phyloP scores from a whole-genome alignment of 1,284 basidiomycete genomes.

The Trametes polyzona region DNA sequence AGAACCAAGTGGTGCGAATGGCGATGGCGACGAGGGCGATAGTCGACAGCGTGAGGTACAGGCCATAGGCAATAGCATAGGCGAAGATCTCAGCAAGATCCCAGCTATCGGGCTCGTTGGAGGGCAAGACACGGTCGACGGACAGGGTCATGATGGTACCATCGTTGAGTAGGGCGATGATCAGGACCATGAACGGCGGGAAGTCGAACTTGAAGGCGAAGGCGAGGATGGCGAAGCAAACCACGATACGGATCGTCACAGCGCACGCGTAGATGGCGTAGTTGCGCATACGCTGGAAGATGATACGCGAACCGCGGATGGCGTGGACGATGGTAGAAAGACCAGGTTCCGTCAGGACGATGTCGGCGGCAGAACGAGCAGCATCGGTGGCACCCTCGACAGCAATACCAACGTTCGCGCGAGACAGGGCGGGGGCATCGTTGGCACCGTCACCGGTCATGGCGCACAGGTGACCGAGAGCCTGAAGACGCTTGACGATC shows the following conservation, averaged over 20 bases:
- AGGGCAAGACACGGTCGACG: slow-evolving; percentile 95
- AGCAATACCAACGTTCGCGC: slow-evolving; percentile 96
- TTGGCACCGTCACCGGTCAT: slow-evolving; percentile 99
- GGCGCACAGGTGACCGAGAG: slow-evolving; percentile 85
- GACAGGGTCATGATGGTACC: slow-evolving; percentile 99
- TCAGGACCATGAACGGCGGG: slow-evolving; percentile 99
- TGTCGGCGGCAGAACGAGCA: slow-evolving; percentile 94
- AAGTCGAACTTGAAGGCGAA: slow-evolving; percentile 98
- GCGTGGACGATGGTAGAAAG: slow-evolving; percentile 96
- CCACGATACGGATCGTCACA: slow-evolving; percentile 97
- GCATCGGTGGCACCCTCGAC: slow-evolving; percentile 97
- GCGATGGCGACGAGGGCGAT: slow-evolving; percentile 85
- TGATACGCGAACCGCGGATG: slow-evolving; percentile 93
- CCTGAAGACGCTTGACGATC: slow-evolving; percentile 93
- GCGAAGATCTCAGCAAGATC: slow-evolving; percentile 96
- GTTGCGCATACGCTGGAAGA: slow-evolving; percentile 98
- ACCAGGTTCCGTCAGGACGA: slow-evolving; percentile 94
- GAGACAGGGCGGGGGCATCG: slow-evolving; percentile 91
- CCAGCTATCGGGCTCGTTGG: slow-evolving; percentile 92
- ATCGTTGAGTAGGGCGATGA: slow-evolving; percentile 96
- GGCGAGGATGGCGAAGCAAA: slow-evolving; percentile 94
- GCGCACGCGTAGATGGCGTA: slow-evolving; percentile 93
- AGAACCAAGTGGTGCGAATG: slow-evolving; percentile 90
- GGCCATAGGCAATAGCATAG: slow-evolving; percentile 92
- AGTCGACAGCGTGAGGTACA: slow-evolving; percentile 91